Base-by-base conservation (phyloP, 768 basidiomycete genomes). In the Termitomyces sp. region DNA sequence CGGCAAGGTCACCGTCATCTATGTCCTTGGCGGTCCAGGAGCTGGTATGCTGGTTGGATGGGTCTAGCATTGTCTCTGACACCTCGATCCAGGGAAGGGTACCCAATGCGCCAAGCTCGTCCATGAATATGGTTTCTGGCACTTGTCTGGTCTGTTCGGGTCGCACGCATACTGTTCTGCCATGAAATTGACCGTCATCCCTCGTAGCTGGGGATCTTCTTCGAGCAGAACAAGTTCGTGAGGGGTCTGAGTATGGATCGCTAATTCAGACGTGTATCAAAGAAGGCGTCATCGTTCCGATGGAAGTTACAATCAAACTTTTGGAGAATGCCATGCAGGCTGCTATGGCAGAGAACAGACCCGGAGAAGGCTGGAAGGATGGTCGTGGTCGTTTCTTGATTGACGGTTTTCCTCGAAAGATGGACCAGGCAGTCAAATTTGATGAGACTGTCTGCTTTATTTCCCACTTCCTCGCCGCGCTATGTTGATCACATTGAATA, bases 351-450 rank as follows among this genome's bases (percentile, higher is more conserved):
- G 71, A 79, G 64, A 63, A 63, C 19, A 69, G 66, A 47, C 54
- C 70, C 0, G 74, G 75, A 11, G 72, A 77, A 7, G 84, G 81
- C 21, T 94, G 92, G 93, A 69, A 68, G 9, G 73, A 81, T 32
- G 90, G 87, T 24, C 74, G 72, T 51, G 92, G 91, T 34, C 84
- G 93, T 45, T 99, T 98, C 77, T 78, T 98, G 63, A 86, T 99
- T 58, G 96, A 99, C 60, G 97, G 96, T 1, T 98, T 98, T 73
- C 97, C 96, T 53, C 82, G 96, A 58, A 94, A 98, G 77, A 94
- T 98, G 93, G 97, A 99, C 68, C 97, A 99, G 72, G 96, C 95
- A 0, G 57, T 87, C 64, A 85, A 85, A 68, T 99, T 98, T 66
- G 96, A 98, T 64, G 77, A 89, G 62, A 78, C 84, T 45, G 96